Evolutionary conservation across 2,329 filamentous ascomycete species (phyloP), one percentile per base, ranked within the genome.

Genomic region (Monosporascus sp.): DNA sequence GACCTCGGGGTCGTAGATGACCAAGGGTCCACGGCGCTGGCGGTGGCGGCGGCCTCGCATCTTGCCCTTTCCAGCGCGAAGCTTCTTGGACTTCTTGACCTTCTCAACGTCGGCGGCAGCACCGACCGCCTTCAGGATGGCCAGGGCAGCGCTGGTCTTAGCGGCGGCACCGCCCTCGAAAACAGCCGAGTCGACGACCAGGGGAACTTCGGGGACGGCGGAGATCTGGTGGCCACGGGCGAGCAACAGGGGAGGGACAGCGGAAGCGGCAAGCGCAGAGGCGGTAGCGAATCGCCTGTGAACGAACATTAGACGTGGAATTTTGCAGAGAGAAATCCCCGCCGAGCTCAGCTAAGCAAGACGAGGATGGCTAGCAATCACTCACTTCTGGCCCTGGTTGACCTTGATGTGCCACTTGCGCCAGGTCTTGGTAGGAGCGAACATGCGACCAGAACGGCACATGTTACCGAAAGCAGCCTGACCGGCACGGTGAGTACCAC

Each of bases 391-490:
- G 78, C 89, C 89, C 78, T 95, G 86, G 86, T 96, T 96, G 86
- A 99, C 86, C 91, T 97, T 97, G 84, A 97, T 85, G 85, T 99
- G 94, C 95, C 94, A 99, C 85, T 96, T 97, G 78, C 94, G 86
- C 95, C 94, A 99, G 82, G 96, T 89, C 88, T 99, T 99, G 80
- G 94, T 99, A 67, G 94, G 94, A 68, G 94, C 94, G 82, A 99
- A 99, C 94, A 99, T 99, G 82, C 94, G 94, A 84, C 95, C 94
- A 75, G 93, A 96, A 78, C 94, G 92, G 84, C 94, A 99, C 91
- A 93, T 91, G 89, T 99, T 99, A 91, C 94, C 94, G 79, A 97
- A 99, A 69, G 94, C 94, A 78, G 94, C 94, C 85, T 99, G 94
- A 84, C 94, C 94, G 74, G 94, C 94, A 85, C 94, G 93, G 88